These are phyloP conservation scores for Sphaerulina vaccinii DNA, from an alignment of 2,329 filamentous ascomycete species.

Conservation along the genomic window DNA sequence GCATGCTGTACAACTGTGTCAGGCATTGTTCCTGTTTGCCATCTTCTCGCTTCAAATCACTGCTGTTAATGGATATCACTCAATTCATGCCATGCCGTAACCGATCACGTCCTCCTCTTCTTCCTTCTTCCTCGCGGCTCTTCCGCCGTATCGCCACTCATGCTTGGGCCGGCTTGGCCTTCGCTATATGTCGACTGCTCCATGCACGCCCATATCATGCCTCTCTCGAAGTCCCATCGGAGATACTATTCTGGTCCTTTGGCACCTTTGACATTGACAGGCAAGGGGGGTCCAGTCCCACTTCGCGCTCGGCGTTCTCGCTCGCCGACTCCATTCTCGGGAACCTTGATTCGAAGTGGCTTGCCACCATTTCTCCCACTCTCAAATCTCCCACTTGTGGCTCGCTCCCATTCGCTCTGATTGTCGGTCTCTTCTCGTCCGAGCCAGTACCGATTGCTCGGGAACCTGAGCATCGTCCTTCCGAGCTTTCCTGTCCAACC, in stretches of 20 bases:
- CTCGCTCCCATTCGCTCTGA: conserved; percentile 67
- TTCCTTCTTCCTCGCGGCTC: not conserved
- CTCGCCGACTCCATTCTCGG: conserved; percentile 51
- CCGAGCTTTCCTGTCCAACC: conserved; percentile 79
- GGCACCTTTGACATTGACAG: conserved; percentile 18
- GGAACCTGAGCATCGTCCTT: conserved; percentile 67
- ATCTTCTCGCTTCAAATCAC: not conserved
- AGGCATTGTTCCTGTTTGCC: not conserved
- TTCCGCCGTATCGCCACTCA: not conserved
- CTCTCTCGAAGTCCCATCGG: conserved; percentile 7
- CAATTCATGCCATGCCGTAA: not conserved
- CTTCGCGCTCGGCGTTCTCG: conserved; percentile 61
- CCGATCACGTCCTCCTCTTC: not conserved
- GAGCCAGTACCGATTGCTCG: conserved; percentile 78
- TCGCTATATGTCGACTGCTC: no score
- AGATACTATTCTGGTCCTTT: conserved; percentile 14
- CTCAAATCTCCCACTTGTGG: conserved; percentile 61
- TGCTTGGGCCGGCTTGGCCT: not conserved
- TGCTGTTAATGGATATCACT: not conserved
- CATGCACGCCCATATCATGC: not conserved
- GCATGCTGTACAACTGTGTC: not conserved
- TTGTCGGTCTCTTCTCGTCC: conserved; percentile 59
- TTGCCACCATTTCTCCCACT: conserved; percentile 39
- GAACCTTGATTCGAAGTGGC: conserved; percentile 39
- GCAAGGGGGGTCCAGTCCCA: conserved; percentile 56